These are phyloP conservation scores for Trichoderma lentiforme DNA, from an alignment of 2,329 filamentous ascomycete species.

Conservation along the genomic window DNA sequence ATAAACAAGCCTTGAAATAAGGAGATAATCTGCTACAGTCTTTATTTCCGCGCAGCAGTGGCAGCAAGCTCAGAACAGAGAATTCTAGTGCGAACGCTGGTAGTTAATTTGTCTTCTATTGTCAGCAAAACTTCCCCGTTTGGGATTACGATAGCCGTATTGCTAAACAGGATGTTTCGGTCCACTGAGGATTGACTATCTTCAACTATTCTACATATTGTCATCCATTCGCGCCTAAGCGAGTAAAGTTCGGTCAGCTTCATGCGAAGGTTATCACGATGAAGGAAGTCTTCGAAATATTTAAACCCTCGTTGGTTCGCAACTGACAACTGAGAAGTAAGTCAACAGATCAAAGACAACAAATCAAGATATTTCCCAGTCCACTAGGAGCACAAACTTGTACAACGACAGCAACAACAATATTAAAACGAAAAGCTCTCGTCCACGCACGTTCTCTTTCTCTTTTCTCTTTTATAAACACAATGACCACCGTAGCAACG, in stretches of 20 bases:
- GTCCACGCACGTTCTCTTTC: not conserved
- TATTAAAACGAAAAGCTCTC: not conserved
- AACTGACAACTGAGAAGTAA: not conserved
- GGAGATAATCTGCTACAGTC: not conserved
- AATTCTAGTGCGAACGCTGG: not conserved
- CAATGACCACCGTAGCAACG: not conserved
- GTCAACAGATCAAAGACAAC: not conserved
- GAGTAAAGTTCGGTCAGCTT: not conserved
- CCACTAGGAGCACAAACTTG: not conserved
- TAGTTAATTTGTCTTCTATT: not conserved
- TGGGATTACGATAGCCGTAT: not conserved
- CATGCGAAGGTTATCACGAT: not conserved
- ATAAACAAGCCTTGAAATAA: not conserved
- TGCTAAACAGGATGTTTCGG: not conserved
- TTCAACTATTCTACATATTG: not conserved
- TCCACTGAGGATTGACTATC: too few relatives aligned
- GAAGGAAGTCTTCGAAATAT: not conserved
- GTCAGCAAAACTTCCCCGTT: conserved; percentile 3
- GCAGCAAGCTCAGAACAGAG: not conserved
- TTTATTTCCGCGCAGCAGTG: not conserved
- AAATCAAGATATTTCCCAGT: not conserved
- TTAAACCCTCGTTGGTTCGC: not conserved
- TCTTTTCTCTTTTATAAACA: not conserved
- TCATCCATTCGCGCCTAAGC: not conserved
- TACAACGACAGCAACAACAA: not conserved